A percentile compares a stretch with the other conserved stretches of the same genome.
Conservation (phyloP, 192 early-diverging fungal species). For the Ramicandelaber brevisporus region DNA sequence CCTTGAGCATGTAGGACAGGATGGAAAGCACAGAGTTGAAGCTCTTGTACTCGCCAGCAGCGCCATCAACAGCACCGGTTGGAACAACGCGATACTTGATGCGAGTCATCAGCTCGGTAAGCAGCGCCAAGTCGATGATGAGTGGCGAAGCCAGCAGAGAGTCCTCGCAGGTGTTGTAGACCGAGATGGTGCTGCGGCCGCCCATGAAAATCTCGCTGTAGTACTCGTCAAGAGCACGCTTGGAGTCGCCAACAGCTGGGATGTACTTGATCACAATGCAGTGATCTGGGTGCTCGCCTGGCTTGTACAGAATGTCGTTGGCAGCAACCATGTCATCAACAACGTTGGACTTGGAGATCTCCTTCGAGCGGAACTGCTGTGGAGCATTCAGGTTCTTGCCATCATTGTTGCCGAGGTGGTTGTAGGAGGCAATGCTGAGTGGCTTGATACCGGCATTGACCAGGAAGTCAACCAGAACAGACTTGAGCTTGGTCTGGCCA, state of each 20-base stretch:
- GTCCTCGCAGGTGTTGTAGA: constrained; percentile 99
- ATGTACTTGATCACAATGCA: constrained; percentile 98
- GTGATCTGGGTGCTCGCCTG: constrained; percentile 49
- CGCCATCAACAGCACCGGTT: constrained; percentile 18
- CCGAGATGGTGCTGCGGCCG: constrained; percentile 83
- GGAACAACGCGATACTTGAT: constrained; percentile 44
- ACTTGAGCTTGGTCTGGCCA: constrained; percentile 99
- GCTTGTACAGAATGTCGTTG: constrained; percentile 76
- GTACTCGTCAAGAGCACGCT: constrained; percentile 97
- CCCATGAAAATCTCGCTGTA: constrained; percentile 98
- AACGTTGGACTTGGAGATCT: constrained; percentile 96
- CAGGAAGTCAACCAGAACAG: constrained; percentile 92
- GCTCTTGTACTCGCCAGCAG: constrained; percentile 42
- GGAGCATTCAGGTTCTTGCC: constrained; percentile 93
- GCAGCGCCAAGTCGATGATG: constrained; percentile 84
- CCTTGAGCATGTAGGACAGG: constrained; percentile 92
- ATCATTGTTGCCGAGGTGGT: constrained; percentile 99
- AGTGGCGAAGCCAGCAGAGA: constrained; percentile 91
- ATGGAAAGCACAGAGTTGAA: constrained; percentile 93
- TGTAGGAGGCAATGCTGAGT: constrained; percentile 83
- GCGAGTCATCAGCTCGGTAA: constrained; percentile 94
- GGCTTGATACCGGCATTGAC: constrained; percentile 99
- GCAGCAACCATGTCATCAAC: constrained; percentile 98
- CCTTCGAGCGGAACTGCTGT: constrained; percentile 97
- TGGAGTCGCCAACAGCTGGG: constrained; percentile 86